Evolutionary conservation across 2,329 filamentous ascomycete species (phyloP).

Genomic region (Clonostachys rosea): DNA sequence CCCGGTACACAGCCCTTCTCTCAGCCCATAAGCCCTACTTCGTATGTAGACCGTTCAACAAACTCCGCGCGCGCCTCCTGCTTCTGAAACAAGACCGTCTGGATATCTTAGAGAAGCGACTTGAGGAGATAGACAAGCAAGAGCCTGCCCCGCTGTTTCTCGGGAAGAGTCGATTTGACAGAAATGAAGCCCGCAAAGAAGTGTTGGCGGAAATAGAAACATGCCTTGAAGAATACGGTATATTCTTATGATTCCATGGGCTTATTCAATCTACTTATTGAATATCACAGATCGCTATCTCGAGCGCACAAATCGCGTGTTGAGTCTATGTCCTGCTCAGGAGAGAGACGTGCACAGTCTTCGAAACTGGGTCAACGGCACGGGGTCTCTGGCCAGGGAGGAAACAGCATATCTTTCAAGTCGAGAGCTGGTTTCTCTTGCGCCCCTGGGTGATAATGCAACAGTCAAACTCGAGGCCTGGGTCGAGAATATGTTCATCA

Average conservation of each 20-base stretch:
- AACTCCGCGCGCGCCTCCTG: background rate
- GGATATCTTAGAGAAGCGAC: background rate
- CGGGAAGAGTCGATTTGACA: background rate
- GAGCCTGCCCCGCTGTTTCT: background rate
- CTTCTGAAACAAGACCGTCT: background rate
- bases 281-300: background rate
- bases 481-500: background rate
- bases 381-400: background rate
- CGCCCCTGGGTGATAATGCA: background rate
- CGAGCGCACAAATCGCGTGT: background rate
- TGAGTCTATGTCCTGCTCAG: background rate
- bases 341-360: background rate
- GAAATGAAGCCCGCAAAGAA: background rate
- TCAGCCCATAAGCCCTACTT: background rate
- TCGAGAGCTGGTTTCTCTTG: background rate
- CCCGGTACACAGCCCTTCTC: background rate
- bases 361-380: background rate
- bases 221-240: background rate
- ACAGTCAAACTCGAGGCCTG: background rate
- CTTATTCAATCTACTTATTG: background rate
- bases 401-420: background rate
- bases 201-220: background rate
- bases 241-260: background rate
- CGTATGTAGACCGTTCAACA: background rate
- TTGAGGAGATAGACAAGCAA: background rate